Conservation (phyloP, 2,329 filamentous ascomycete species). For the Daldinia eschscholtzii region DNA sequence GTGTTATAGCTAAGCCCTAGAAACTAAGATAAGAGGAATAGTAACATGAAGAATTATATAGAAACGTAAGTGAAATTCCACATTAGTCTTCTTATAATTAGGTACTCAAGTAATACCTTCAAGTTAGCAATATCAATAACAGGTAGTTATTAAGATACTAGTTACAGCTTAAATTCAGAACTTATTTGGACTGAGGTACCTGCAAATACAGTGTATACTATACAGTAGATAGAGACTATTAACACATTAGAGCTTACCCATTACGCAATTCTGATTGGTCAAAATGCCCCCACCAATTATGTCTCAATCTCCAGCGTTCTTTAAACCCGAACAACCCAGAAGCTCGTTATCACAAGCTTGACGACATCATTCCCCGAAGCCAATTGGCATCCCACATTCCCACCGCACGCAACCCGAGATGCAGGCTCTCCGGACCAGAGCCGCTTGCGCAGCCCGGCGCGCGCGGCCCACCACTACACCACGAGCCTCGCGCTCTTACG, state of each 20-base stretch:
- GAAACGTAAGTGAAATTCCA: not conserved
- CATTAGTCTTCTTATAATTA: slow-evolving; percentile 3
- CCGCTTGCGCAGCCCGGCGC: slow-evolving; percentile 57
- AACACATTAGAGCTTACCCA: slow-evolving; percentile 35
- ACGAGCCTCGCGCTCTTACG: slow-evolving; percentile 63
- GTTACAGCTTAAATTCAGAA: too few relatives aligned
- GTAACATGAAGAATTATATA: slow-evolving; percentile 13
- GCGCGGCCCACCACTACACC: slow-evolving; percentile 49
- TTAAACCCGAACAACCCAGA: slow-evolving; percentile 16
- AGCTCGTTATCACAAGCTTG: slow-evolving; percentile 36
- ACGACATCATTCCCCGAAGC: slow-evolving; percentile 35
- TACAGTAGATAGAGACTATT: slow-evolving; percentile 27
- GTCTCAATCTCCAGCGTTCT: slow-evolving; percentile 47
- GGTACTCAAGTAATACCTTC: not conserved
- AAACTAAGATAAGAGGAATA: slow-evolving; percentile 10
- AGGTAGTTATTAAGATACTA: too few relatives aligned
- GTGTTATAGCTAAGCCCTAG: slow-evolving; percentile 21
- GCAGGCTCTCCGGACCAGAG: slow-evolving; percentile 60
- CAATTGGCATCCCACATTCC: slow-evolving; percentile 46
- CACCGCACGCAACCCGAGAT: slow-evolving; percentile 40
- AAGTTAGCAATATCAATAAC: not conserved
- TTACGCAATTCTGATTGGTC: slow-evolving; percentile 47
- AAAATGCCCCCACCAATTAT: slow-evolving; percentile 38
- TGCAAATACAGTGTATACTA: slow-evolving; percentile 2
- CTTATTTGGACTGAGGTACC: not conserved